These are phyloP conservation scores for Rhizophora mangle DNA, from an alignment of 345 rosid species.

Conservation along the genomic window DNA sequence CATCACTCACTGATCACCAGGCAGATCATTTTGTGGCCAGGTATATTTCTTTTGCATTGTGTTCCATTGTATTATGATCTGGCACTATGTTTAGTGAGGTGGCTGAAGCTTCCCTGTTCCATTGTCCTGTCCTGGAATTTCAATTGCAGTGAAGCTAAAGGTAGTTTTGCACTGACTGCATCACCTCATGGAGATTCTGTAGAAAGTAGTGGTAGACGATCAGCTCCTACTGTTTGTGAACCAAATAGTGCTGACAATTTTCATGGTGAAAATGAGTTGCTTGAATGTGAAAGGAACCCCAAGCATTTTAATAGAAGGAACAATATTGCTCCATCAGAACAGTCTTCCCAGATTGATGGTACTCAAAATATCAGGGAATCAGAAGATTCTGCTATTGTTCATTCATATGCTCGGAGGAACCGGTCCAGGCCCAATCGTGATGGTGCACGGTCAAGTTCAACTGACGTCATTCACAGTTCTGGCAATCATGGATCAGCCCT, in stretches of 20 bases:
- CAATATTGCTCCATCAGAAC: conserved; percentile 53
- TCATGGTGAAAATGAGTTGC: conserved; percentile 72
- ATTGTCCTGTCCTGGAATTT: conserved; percentile 13
- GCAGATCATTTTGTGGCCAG: conserved; percentile 77
- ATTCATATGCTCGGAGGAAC: conserved; percentile 95
- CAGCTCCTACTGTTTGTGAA: conserved; percentile 64
- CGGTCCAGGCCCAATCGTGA: conserved; percentile 85
- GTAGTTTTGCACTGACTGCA: conserved; percentile 86
- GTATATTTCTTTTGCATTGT: conserved; percentile 40
- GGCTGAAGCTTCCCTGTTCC: conserved; percentile 18
- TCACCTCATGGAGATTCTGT: conserved; percentile 95
- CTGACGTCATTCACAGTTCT: conserved; percentile 64
- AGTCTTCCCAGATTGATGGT: conserved; percentile 62
- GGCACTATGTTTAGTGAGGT: conserved; percentile 16
- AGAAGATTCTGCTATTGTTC: conserved; percentile 97
- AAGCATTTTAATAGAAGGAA: conserved; percentile 51
- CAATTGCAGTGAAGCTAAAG: conserved; percentile 81
- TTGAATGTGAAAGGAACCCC: conserved; percentile 48
- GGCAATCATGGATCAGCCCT: conserved; percentile 64
- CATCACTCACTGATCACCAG: conserved; percentile 80
- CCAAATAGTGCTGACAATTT: conserved; percentile 92
- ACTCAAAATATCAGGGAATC: conserved; percentile 71
- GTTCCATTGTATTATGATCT: conserved; percentile 12
- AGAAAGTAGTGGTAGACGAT: conserved; percentile 94
- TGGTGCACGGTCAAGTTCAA: conserved; percentile 72